phyloP scores from a whole-genome alignment of 768 basidiomycete species.

The Lactarius psammicola region DNA sequence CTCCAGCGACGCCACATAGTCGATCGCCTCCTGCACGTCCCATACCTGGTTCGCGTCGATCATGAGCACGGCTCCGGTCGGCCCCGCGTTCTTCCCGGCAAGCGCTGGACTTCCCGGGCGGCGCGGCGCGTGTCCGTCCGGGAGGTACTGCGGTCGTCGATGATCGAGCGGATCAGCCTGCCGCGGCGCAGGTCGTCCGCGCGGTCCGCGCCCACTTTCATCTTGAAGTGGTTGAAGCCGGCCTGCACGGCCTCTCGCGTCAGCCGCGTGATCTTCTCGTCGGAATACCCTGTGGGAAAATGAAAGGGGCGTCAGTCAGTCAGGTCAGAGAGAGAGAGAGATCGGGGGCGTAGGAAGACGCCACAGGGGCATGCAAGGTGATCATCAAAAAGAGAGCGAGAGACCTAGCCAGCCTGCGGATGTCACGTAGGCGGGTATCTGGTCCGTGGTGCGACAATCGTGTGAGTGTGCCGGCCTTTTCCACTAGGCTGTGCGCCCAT shows the following conservation, averaged over 20 bases:
- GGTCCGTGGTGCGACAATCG: neutral
- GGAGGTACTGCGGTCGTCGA: constrained; percentile 86
- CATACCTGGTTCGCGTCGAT: constrained; percentile 97
- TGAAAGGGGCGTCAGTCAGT: neutral
- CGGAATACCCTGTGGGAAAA: constrained; percentile 64
- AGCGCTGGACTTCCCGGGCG: constrained; percentile 63
- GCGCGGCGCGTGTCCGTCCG: constrained; percentile 52
- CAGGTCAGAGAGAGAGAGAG: constrained; percentile 10
- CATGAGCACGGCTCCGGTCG: constrained; percentile 93
- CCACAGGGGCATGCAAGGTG: neutral
- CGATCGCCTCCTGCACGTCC: constrained; percentile 91
- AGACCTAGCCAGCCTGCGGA: constrained; percentile 88
- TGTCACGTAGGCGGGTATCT: constrained; percentile 92
- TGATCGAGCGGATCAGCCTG: constrained; percentile 87
- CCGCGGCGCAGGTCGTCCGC: constrained; percentile 85
- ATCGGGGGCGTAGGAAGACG: too few relatives aligned
- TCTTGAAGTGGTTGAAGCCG: constrained; percentile 99
- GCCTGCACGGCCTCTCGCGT: constrained; percentile 81
- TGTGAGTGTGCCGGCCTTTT: neutral
- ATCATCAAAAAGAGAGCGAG: constrained; percentile 16
- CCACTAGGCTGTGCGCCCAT: neutral
- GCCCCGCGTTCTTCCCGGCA: constrained; percentile 89
- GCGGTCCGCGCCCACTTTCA: constrained; percentile 91
- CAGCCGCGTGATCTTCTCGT: constrained; percentile 85
- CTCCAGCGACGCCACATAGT: constrained; percentile 79